Evolutionary conservation across 1,284 basidiomycete species (phyloP).

Genomic region (Wallemia ichthyophaga): DNA sequence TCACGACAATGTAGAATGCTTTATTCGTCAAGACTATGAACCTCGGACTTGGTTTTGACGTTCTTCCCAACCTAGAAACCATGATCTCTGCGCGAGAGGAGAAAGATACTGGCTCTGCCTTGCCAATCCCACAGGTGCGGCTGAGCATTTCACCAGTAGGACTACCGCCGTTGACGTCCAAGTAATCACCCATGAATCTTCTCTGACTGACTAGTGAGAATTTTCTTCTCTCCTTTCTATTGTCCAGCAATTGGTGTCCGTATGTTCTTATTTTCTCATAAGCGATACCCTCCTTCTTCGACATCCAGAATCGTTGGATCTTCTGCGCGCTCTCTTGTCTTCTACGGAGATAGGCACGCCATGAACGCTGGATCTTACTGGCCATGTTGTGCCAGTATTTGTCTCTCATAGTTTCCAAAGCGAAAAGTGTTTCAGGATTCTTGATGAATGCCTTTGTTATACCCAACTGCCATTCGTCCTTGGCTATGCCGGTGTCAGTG

Average conservation of each 20-base stretch:
- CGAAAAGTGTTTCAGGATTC: conserved; percentile 97
- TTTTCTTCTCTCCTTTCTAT: conserved; percentile 72
- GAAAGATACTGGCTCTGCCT: conserved; percentile 55
- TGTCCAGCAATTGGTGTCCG: conserved; percentile 67
- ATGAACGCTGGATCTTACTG: conserved; percentile 77
- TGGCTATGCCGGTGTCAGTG: conserved; percentile 75
- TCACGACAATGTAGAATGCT: conserved; percentile 55
- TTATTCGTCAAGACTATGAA: conserved; percentile 71
- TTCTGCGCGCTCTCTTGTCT: conserved; percentile 79
- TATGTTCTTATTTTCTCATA: conserved; percentile 75
- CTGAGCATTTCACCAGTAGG: conserved; percentile 50
- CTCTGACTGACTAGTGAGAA: conserved; percentile 84
- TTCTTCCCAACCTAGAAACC: conserved; percentile 57
- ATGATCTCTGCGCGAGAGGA: conserved; percentile 59
- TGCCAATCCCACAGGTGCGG: conserved; percentile 37
- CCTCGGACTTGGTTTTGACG: conserved; percentile 72
- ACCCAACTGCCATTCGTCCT: conserved; percentile 99
- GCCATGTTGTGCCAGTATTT: conserved; percentile 99
- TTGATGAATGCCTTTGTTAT: conserved; percentile 98
- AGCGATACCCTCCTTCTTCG: conserved; percentile 74
- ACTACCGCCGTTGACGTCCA: conserved; percentile 58
- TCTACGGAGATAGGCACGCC: conserved; percentile 80
- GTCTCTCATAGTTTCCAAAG: conserved; percentile 92
- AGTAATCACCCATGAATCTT: conserved; percentile 87
- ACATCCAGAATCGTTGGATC: conserved; percentile 95